These are phyloP conservation scores for Acaromyces ingoldii DNA, from an alignment of 1,284 basidiomycete genomes.

Conservation along the genomic window DNA sequence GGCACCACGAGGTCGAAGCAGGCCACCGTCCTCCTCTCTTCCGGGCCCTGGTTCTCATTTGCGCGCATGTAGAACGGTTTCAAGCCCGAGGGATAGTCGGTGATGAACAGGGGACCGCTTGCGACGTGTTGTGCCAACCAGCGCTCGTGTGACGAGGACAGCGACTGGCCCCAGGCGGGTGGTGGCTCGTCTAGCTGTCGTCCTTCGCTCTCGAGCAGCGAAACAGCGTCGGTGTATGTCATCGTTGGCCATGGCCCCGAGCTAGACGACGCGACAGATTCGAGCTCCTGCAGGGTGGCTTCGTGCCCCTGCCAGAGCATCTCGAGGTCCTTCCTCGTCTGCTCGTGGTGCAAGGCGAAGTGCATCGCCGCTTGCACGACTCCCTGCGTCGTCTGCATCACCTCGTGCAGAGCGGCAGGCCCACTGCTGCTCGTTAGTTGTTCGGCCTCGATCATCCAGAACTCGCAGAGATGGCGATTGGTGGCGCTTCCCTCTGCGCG, in stretches of 20 bases:
- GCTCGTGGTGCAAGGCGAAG: slow-evolving; percentile 5
- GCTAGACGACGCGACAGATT: not conserved
- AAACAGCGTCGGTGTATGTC: slow-evolving; percentile 72
- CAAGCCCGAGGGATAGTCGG: slow-evolving; percentile 71
- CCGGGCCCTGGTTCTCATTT: slow-evolving; percentile 52
- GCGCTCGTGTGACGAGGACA: slow-evolving; percentile 87
- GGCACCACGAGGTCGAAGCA: slow-evolving; percentile 95
- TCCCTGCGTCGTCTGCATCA: slow-evolving; percentile 27
- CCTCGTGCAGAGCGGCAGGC: slow-evolving; percentile 9
- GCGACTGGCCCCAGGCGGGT: slow-evolving; percentile 67
- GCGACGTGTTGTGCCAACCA: slow-evolving; percentile 72
- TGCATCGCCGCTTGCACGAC: slow-evolving; percentile 4
- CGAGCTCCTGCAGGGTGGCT: not conserved
- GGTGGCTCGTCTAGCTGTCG: slow-evolving; percentile 35
- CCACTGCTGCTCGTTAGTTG: slow-evolving; percentile 10
- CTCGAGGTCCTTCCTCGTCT: slow-evolving; percentile 18
- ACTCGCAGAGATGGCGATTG: slow-evolving; percentile 88
- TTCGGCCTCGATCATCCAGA: slow-evolving; percentile 96
- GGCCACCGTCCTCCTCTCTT: slow-evolving; percentile 64
- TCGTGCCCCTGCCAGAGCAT: not conserved
- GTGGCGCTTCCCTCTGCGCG: slow-evolving; percentile 86
- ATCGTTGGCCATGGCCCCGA: slow-evolving; percentile 64
- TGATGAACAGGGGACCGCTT: slow-evolving; percentile 78
- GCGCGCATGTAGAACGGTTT: slow-evolving; percentile 93
- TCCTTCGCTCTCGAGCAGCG: slow-evolving; percentile 57